phyloP scores from a whole-genome alignment of 768 basidiomycete species.

The Amanita pallidorosea region DNA sequence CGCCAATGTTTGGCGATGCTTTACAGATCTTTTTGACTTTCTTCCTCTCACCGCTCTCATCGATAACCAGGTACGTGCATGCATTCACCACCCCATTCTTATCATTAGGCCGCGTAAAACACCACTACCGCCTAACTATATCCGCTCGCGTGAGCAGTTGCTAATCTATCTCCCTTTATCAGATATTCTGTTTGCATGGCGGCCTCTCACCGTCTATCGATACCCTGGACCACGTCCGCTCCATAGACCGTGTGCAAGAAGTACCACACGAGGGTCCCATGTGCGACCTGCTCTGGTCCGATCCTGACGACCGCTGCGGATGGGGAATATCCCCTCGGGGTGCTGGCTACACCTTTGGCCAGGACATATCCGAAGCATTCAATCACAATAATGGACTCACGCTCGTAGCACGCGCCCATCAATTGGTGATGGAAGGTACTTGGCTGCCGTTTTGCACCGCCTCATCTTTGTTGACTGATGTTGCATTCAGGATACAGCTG shows the following conservation, averaged over 20 bases:
- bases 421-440: slow-evolving; percentile 94
- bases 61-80: slow-evolving; percentile 87
- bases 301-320: slow-evolving; percentile 97
- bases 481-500: slow-evolving; percentile 71
- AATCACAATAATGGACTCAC: slow-evolving; percentile 99
- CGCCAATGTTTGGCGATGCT: slow-evolving; percentile 99
- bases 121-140: slow-evolving; percentile 1
- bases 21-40: slow-evolving; percentile 98
- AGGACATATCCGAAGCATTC: slow-evolving; percentile 98
- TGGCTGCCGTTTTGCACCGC: slow-evolving; percentile 7
- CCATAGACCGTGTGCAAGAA: slow-evolving; percentile 98
- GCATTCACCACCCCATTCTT: neutral
- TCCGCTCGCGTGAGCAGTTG: neutral
- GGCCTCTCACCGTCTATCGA: slow-evolving; percentile 98
- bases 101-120: neutral
- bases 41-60: slow-evolving; percentile 95
- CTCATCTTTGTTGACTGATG: neutral
- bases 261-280: slow-evolving; percentile 99
- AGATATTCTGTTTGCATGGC: slow-evolving; percentile 99
- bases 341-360: slow-evolving; percentile 98
- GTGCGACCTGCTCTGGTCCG: slow-evolving; percentile 99
- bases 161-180: slow-evolving; percentile 4
- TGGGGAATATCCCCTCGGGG: slow-evolving; percentile 99
- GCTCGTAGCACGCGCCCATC: slow-evolving; percentile 88
- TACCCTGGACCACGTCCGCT: slow-evolving; percentile 97